These are phyloP conservation scores for Abrus pulchellus DNA, from an alignment of 306 rosid genomes.

Conservation along the genomic window DNA sequence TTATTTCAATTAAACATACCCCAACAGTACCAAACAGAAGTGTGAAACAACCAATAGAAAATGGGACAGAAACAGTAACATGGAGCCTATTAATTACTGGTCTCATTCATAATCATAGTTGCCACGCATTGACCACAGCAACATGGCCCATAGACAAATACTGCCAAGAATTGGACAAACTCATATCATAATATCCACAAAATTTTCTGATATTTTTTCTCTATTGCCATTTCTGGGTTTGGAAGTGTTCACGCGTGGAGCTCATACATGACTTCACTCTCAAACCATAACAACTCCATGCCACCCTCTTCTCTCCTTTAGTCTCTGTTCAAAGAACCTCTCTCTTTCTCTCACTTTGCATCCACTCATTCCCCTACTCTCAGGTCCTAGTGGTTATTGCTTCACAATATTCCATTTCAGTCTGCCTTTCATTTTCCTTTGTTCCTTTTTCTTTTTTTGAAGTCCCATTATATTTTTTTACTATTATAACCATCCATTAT, in stretches of 20 bases:
- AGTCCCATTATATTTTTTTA: background rate
- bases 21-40: too few relatives aligned
- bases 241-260: slow-evolving; percentile 10
- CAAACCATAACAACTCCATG: slow-evolving; percentile 25
- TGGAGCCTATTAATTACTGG: background rate
- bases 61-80: background rate
- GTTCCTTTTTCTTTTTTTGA: too few relatives aligned
- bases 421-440: background rate
- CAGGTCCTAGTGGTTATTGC: background rate
- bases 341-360: background rate
- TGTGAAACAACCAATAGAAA: too few relatives aligned
- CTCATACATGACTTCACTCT: background rate
- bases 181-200: slow-evolving; percentile 35
- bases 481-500: background rate
- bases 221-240: background rate
- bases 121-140: background rate
- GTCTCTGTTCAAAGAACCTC: slow-evolving; percentile 31
- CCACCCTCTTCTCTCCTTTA: background rate
- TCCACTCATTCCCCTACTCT: slow-evolving; percentile 16
- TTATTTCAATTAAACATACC: too few relatives aligned
- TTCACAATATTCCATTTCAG: background rate
- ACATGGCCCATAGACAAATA: background rate
- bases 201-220: background rate
- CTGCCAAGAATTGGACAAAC: slow-evolving; percentile 4
- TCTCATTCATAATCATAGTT: background rate